Percentiles rank a stretch among this genome's conserved stretches.
Conservation (phyloP, 257 asterid species). For the Petunia axillaris region DNA sequence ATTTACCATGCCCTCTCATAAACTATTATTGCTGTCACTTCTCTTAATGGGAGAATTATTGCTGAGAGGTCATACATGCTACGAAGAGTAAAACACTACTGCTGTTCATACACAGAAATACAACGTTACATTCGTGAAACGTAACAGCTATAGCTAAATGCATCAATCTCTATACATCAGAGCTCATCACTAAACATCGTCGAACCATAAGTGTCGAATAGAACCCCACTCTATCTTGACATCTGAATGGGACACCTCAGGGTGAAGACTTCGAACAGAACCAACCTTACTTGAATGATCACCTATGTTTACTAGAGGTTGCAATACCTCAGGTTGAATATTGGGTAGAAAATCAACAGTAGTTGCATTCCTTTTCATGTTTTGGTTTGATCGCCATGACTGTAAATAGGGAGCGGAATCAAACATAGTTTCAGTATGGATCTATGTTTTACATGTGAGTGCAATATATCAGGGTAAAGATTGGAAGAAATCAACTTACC, state of each 20-base stretch:
- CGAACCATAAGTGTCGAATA: constrained; percentile 63
- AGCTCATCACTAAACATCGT: constrained; percentile 15
- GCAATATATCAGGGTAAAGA: too few species aligned
- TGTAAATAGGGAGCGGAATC: not conserved
- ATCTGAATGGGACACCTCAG: not conserved
- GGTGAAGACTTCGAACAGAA: not conserved
- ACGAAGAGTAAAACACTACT: not conserved
- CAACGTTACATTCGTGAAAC: not conserved
- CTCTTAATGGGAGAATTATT: not conserved
- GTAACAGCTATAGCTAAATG: not conserved
- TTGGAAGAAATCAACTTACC: too few species aligned
- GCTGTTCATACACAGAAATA: not conserved
- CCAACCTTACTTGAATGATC: not conserved
- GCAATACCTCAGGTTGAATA: constrained; percentile 3
- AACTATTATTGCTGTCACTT: not conserved
- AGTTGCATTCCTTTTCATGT: not conserved
- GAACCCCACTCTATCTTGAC: constrained; percentile 47
- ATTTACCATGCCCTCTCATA: not conserved
- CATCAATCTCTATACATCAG: not conserved
- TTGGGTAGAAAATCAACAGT: not conserved
- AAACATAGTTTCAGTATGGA: not conserved
- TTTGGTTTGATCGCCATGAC: not conserved
- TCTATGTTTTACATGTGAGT: not conserved
- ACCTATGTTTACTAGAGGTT: not conserved
- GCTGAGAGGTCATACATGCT: not conserved